phyloP scores from a whole-genome alignment of 78 protist species.

The Mastigamoeba balamuthi region DNA sequence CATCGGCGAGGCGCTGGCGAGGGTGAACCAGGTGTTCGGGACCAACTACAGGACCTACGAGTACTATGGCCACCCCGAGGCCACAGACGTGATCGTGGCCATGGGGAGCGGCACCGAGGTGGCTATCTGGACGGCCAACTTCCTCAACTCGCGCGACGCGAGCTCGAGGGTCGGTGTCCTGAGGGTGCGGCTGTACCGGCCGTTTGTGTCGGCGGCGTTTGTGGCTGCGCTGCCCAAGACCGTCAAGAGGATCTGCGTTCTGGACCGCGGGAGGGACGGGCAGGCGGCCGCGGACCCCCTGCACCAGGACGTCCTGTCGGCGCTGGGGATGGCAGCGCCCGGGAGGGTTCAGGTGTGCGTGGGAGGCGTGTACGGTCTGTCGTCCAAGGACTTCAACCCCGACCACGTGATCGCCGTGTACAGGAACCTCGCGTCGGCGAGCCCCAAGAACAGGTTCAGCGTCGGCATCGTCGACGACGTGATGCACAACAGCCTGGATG shows the following conservation, averaged over 20 bases:
- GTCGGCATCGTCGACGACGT: conserved; percentile 65
- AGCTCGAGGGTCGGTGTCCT: conserved; percentile 56
- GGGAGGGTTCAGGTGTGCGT: too few species aligned
- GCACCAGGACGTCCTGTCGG: conserved; percentile 38
- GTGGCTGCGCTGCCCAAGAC: conserved; percentile 42
- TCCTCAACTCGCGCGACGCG: not conserved
- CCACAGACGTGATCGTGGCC: not conserved
- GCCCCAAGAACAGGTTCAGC: conserved; percentile 37
- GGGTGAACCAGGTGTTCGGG: not conserved
- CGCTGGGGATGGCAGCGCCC: too few species aligned
- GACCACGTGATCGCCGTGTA: conserved; percentile 24
- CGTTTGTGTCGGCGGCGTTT: conserved; percentile 18
- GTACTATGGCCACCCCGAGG: not conserved
- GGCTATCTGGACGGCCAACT: not conserved
- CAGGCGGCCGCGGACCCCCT: conserved; percentile 41
- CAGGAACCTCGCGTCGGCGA: conserved; percentile 13
- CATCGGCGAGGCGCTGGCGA: not conserved
- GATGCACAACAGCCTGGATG: conserved; percentile 15
- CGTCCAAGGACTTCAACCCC: conserved; percentile 57
- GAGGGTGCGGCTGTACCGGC: conserved; percentile 52
- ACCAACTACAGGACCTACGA: not conserved
- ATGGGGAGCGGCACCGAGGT: not conserved
- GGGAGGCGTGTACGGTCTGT: not conserved
- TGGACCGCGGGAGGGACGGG: conserved; percentile 43
- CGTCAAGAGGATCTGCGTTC: conserved; percentile 26